Percentiles rank a stretch among this genome's conserved stretches.
phyloP scores from a whole-genome alignment of 768 basidiomycete genomes.

The Gymnopilus junonius region DNA sequence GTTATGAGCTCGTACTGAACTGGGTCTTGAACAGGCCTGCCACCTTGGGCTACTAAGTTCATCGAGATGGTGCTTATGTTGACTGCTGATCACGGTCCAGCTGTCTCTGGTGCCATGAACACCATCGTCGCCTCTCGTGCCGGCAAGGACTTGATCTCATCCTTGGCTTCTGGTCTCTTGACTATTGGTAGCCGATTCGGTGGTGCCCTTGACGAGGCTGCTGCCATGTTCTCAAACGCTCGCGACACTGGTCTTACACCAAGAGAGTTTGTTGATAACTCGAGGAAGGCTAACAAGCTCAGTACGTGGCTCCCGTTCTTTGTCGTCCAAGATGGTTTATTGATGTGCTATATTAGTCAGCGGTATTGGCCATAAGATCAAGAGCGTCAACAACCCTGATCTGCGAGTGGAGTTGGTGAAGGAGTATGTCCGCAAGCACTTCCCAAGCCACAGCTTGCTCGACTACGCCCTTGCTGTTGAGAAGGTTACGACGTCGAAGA shows the following conservation, averaged over 20 bases:
- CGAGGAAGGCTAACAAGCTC: conserved; percentile 92
- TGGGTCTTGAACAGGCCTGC: conserved; percentile 51
- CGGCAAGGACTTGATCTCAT: conserved; percentile 98
- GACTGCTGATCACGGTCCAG: conserved; percentile 97
- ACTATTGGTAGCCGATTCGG: conserved; percentile 99
- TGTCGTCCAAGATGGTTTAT: conserved; percentile 10
- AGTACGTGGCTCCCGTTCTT: conserved; percentile 51
- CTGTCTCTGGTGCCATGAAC: conserved; percentile 99
- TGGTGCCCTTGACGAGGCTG: conserved; percentile 98
- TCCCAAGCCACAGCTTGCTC: conserved; percentile 91
- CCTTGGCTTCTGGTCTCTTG: conserved; percentile 92
- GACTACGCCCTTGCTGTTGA: conserved; percentile 97
- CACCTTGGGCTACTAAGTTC: conserved; percentile 95
- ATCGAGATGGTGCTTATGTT: conserved; percentile 99
- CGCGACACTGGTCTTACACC: conserved; percentile 92
- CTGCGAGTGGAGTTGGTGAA: conserved; percentile 92
- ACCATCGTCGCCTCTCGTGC: conserved; percentile 98
- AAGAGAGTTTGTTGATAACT: conserved; percentile 96
- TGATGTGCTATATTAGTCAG: conserved; percentile 56
- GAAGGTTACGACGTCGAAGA: conserved; percentile 97
- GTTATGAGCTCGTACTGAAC: background rate
- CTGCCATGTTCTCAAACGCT: conserved; percentile 92
- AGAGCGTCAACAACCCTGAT: conserved; percentile 96
- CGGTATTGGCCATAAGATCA: conserved; percentile 99
- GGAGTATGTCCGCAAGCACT: conserved; percentile 94